phyloP scores from a whole-genome alignment of 1,139 yeast genomes.

The Hanseniaspora uvarum region DNA sequence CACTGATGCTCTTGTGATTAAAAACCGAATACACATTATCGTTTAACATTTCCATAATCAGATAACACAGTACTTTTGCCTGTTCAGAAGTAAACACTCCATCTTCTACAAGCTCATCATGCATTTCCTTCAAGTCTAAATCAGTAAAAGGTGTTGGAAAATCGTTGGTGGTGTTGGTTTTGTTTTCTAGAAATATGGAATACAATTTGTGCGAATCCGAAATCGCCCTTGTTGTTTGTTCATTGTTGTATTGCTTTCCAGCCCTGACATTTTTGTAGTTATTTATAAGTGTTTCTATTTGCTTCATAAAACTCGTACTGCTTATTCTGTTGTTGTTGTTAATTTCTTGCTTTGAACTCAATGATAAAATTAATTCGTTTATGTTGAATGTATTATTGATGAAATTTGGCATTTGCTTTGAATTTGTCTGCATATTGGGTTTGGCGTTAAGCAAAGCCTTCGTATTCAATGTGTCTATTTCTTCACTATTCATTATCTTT shows the following conservation, averaged over 20 bases:
- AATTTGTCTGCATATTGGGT: not conserved
- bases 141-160: slow-evolving; percentile 27
- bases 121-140: slow-evolving; percentile 21
- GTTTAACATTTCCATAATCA: slow-evolving; percentile 43
- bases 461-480: not conserved
- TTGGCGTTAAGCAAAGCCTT: not conserved
- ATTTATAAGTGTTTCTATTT: slow-evolving; percentile 3
- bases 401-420: not conserved
- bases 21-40: slow-evolving; percentile 46
- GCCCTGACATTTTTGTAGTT: not conserved
- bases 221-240: slow-evolving; percentile 2
- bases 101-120: slow-evolving; percentile 17
- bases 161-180: slow-evolving; percentile 17
- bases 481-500: not conserved
- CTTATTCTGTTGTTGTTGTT: slow-evolving; percentile 5
- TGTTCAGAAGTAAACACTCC: slow-evolving; percentile 46
- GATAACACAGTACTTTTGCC: slow-evolving; percentile 42
- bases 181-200: slow-evolving; percentile 4
- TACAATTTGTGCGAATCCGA: slow-evolving; percentile 3
- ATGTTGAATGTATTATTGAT: not conserved
- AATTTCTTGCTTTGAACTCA: slow-evolving; percentile 6
- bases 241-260: slow-evolving; percentile 1
- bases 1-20: slow-evolving; percentile 50
- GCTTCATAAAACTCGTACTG: slow-evolving; percentile 8
- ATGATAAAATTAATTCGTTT: not conserved